Evolutionary conservation across 2,329 filamentous ascomycete species (phyloP).

Genomic region (Aspergillus oerlinghausenensis): DNA sequence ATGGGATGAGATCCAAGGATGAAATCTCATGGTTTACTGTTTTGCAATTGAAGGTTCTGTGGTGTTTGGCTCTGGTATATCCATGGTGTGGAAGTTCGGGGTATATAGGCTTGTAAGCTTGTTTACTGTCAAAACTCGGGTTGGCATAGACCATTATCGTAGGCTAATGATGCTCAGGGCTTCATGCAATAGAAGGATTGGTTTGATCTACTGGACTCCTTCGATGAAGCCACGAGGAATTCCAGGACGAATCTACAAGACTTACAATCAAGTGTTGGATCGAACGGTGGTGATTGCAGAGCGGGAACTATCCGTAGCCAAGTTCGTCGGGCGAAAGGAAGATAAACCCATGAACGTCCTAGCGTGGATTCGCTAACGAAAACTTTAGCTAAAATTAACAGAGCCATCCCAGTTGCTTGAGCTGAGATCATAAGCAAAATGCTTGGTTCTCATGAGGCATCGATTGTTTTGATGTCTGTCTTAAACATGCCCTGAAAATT

Average conservation of each 20-base stretch:
- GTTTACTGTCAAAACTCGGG: neutral
- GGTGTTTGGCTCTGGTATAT: neutral
- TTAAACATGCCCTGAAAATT: neutral
- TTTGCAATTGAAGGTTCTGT: neutral
- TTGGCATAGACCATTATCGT: neutral
- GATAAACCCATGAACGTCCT: neutral
- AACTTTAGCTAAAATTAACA: neutral
- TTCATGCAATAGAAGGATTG: neutral
- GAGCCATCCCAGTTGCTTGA: neutral
- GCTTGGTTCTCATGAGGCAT: neutral
- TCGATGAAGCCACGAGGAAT: neutral
- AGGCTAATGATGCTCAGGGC: neutral
- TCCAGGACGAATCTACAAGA: neutral
- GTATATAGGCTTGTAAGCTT: neutral
- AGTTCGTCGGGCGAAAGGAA: constrained; percentile 1
- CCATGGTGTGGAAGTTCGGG: neutral
- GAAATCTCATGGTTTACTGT: neutral
- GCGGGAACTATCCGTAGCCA: neutral
- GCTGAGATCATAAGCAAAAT: neutral
- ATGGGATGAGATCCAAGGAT: neutral
- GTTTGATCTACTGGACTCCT: neutral
- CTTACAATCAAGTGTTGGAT: neutral
- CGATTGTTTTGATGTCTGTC: neutral
- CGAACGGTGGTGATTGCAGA: neutral
- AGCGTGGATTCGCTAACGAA: neutral